Base-by-base conservation (phyloP, 768 basidiomycete species). In the Termitomyces titanicus region DNA sequence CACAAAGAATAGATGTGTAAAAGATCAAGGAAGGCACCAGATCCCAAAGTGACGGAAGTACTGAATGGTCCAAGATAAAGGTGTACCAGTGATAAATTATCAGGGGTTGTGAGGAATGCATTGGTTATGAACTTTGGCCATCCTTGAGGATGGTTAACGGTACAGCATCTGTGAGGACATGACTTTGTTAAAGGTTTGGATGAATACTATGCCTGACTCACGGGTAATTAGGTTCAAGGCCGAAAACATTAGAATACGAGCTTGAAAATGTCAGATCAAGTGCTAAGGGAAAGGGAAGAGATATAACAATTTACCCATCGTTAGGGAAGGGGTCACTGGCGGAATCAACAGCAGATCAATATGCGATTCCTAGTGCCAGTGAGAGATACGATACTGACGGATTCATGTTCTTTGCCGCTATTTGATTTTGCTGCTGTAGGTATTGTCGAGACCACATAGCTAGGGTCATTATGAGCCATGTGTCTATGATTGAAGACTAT, bases 401-500 rank as follows among this genome's bases (percentile, higher is more conserved):
- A 17, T 68, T 76, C 81, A 82, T 83, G 59, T 82, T 82, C 66
- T 77, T 74, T 15, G 79, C 72, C 0, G 77, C 78, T 37, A 83
- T 76, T 61, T 83, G 82, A 58, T 82, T 84, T 63, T 80, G 77
- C 60, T 83, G 77, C 56, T 83, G 83, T 15, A 83, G 66, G 59
- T 83, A 84, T 63, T 83, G 81, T 13, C 79, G 71, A 0, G 79
- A 75, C 81, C 79, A 83, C 78, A 83, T 82, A 60, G 77, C 80
- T 81, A 43, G 4, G 24, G 31, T 42, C 44, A 18, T 40, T 22
- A 39, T 47, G 18, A 24, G 44, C 29, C 3, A 42, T 17, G 13
- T 17, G 9, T 37, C 38, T 47, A 20, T 13, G 29, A 42, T 11
- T 54, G 65, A 51, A 51, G 63, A 59, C 55, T 66, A 39, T 68